phyloP scores from a whole-genome alignment of 2,329 filamentous ascomycete species.

The Fusarium drepaniforme region DNA sequence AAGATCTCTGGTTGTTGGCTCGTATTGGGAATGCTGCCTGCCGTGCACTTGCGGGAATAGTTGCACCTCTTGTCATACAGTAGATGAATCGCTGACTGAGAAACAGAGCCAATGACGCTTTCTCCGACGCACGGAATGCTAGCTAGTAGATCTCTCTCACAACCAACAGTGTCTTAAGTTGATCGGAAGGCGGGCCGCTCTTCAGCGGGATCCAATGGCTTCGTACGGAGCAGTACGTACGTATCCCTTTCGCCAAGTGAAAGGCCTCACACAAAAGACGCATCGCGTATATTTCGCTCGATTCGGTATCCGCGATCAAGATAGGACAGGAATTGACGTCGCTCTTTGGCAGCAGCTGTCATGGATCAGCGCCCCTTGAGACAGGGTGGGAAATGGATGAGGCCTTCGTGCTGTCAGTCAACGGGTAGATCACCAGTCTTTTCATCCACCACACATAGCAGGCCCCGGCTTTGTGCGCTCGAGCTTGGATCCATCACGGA shows the following conservation, averaged over 20 bases:
- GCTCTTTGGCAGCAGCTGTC: background rate
- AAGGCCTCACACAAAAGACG: background rate
- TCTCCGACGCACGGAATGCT: conserved; percentile 14
- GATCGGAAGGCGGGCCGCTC: background rate
- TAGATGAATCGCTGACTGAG: background rate
- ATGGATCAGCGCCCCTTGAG: background rate
- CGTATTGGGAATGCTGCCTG: background rate
- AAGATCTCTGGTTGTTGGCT: conserved; percentile 6
- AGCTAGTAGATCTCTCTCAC: conserved; percentile 1
- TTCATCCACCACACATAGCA: background rate
- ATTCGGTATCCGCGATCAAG: background rate
- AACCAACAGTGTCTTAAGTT: conserved; percentile 15
- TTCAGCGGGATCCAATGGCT: background rate
- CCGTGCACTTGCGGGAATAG: background rate
- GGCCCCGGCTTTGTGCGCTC: background rate
- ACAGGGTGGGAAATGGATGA: background rate
- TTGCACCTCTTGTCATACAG: conserved; percentile 1
- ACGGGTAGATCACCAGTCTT: background rate
- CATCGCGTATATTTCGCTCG: background rate
- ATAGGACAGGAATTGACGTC: background rate
- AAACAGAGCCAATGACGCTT: conserved; percentile 3
- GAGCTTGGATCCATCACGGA: background rate
- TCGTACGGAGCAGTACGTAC: background rate
- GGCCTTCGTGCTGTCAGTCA: background rate
- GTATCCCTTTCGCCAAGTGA: background rate